Base-by-base conservation (phyloP, 148 eudicot genomes). In the Beta vulgaris region DNA sequence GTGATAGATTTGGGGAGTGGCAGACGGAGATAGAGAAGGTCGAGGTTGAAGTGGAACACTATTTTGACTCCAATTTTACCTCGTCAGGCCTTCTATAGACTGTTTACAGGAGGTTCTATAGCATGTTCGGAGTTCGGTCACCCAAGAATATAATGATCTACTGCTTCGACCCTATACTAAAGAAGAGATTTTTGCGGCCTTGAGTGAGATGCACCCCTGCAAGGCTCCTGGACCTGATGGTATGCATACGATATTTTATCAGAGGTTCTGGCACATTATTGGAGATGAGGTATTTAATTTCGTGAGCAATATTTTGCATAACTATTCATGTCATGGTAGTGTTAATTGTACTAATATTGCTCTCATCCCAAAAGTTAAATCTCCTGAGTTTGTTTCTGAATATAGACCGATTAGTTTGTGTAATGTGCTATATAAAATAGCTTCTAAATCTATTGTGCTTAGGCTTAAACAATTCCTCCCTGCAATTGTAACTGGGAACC, bases 121-220 rank as follows among this genome's bases (percentile, higher is more conserved):
- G 43, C 4, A 39, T 39, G 4, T 3, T 3, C 15, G 51, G 16
- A 15, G 19, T 48, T n/a, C n/a, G 3, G 3, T 16, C 0, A 13
- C 53, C 0, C 0, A 13, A 0, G 53, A 16, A 3, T 4, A 12
- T 0, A 48, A 48, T 3, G 0, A 0, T 0, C 1, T 11, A 16
- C 3, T 48, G 1, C 3, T 1, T 15, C 2, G 19, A 5, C 25
- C 12, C 0, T 53, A 4, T 1, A 4, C 29, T 0, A 15, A 26
- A 5, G 42, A 62, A 0, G 67, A 62, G 26, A 23, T 12, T 16
- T 0, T 4, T 15, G 34, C 1, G 15, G 42, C 67, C 7, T 0
- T 62, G 0, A 2, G 1, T 7, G 7, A 16, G 3, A 31, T 62
- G 67, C 1, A 32, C 0, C 67, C 25, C 1, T 13, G 25, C 7